A percentile compares a stretch with the other conserved stretches of the same genome.
These are phyloP conservation scores for Barnettozyma californica DNA, from an alignment of 805 yeast genomes.

Conservation along the genomic window DNA sequence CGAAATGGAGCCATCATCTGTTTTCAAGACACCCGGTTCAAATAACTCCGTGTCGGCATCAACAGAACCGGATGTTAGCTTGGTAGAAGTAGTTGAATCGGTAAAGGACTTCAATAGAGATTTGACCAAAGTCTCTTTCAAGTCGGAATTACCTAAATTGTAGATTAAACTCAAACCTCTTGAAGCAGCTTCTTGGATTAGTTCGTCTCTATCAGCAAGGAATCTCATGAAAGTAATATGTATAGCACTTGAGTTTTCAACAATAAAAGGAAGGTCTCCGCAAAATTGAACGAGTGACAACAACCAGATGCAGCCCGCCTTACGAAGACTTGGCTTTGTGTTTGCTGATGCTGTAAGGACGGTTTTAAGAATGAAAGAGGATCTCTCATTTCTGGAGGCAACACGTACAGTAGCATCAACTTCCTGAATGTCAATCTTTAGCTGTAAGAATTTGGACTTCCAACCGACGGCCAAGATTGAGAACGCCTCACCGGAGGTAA, in stretches of 20 bases:
- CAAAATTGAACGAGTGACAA: conserved; percentile 75
- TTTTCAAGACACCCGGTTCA: conserved; percentile 73
- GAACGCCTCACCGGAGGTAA: conserved; percentile 82
- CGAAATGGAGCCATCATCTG: conserved; percentile 81
- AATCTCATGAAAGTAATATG: conserved; percentile 75
- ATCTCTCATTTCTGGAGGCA: conserved; percentile 12
- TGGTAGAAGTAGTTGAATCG: conserved; percentile 44
- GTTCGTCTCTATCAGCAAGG: conserved; percentile 75
- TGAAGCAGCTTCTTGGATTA: conserved; percentile 89
- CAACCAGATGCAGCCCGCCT: conserved; percentile 81
- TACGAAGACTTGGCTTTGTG: conserved; percentile 70
- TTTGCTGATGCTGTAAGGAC: conserved; percentile 50
- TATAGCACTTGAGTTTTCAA: conserved; percentile 46
- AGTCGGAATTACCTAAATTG: conserved; percentile 63
- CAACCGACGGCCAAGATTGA: conserved; percentile 71
- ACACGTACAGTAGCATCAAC: conserved; percentile 1
- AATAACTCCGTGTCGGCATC: conserved; percentile 79
- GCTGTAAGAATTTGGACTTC: conserved; percentile 51
- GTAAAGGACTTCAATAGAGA: conserved; percentile 75
- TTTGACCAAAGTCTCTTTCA: conserved; percentile 69
- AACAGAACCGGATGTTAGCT: conserved; percentile 58
- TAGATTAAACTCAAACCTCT: conserved; percentile 80
- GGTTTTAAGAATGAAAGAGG: conserved; percentile 34
- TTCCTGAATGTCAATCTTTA: conserved; percentile 48
- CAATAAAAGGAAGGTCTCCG: conserved; percentile 39